Evolutionary conservation across 768 basidiomycete genomes (phyloP).

Genomic region (Fomitopsis pulvina): DNA sequence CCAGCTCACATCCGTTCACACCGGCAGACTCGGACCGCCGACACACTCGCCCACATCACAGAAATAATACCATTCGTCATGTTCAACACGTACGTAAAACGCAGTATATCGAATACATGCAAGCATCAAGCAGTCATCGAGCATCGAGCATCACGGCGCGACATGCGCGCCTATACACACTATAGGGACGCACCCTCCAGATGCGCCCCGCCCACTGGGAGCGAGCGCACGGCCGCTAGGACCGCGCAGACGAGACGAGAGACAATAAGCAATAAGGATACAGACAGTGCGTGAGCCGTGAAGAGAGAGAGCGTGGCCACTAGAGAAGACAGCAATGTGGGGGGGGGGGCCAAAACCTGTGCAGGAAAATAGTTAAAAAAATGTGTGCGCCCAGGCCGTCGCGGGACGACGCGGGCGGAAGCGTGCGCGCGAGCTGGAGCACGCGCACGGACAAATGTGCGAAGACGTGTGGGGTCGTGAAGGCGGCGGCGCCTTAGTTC

Average conservation of each 20-base stretch:
- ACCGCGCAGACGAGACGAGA: no score
- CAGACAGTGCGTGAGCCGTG: slow-evolving; percentile 1
- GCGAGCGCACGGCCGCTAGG: no score
- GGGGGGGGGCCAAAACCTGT: neutral
- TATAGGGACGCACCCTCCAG: no score
- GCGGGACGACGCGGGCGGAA: neutral
- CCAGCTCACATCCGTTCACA: no score
- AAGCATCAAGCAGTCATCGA: neutral
- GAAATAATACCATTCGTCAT: neutral
- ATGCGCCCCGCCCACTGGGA: no score
- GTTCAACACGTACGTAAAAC: neutral
- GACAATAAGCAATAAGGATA: no score
- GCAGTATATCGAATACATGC: slow-evolving; percentile 6
- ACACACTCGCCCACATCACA: neutral
- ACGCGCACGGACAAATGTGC: neutral
- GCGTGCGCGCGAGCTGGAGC: neutral
- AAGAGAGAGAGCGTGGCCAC: slow-evolving; percentile 1
- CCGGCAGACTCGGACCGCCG: no score
- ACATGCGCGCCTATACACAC: no score
- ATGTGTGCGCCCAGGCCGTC: neutral
- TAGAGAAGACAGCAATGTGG: neutral
- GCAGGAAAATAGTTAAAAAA: neutral
- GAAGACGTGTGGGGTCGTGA: neutral
- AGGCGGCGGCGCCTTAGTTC: neutral
- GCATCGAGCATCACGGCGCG: no score